Percentiles rank a stretch among this genome's conserved stretches.
Evolutionary conservation across 306 rosid species (phyloP).

Genomic region (Cercis canadensis): DNA sequence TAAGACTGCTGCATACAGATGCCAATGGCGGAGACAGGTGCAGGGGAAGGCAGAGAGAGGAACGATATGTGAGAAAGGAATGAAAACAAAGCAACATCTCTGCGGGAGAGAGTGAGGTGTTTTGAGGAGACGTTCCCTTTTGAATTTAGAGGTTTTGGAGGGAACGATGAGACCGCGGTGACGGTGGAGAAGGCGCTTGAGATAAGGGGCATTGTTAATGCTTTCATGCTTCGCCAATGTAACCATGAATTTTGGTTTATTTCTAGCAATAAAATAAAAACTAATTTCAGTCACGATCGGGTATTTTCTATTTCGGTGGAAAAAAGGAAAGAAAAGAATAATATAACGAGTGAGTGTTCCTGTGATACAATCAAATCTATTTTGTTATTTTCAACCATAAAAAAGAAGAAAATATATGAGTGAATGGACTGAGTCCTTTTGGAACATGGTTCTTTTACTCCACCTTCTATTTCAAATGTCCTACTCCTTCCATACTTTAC

Average conservation of each 20-base stretch:
- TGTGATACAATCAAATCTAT: no score
- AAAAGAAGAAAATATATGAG: no score
- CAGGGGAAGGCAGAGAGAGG: conserved; percentile 46
- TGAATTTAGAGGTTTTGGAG: conserved; percentile 55
- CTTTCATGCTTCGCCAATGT: conserved; percentile 15
- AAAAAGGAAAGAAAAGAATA: no score
- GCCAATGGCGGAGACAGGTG: conserved; percentile 74
- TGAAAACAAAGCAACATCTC: conserved; percentile 62
- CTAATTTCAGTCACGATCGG: no score
- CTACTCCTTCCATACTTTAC: no score
- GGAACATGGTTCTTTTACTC: no score
- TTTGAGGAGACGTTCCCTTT: conserved; percentile 34
- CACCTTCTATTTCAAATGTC: no score
- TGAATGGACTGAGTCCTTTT: no score
- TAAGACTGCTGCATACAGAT: conserved; percentile 56
- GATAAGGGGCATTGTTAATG: conserved; percentile 51
- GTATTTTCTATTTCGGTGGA: no score
- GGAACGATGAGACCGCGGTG: conserved; percentile 52
- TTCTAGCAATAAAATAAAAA: no score
- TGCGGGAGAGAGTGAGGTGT: conserved; percentile 50
- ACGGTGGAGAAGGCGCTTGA: conserved; percentile 37
- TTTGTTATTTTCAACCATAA: no score
- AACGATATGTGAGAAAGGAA: conserved; percentile 51
- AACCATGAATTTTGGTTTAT: neutral
- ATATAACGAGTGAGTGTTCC: no score